Evolutionary conservation across 371 early-diverging fungal genomes (phyloP), one percentile per base, ranked within the genome.

Genomic region (Rozella allomycis): DNA sequence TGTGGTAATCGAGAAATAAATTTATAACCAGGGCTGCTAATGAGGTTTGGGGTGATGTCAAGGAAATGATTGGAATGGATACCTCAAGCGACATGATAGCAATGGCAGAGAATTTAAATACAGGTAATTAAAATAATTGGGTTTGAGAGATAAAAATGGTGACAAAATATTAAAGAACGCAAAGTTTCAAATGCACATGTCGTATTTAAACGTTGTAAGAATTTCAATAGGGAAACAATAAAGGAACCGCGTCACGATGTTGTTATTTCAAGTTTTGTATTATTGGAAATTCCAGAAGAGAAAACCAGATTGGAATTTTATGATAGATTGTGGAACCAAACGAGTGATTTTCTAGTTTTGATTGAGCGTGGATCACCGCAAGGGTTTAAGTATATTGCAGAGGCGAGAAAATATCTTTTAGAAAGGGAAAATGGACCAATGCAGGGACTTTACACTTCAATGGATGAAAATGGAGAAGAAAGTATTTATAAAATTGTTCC

Each of bases 291-390:
- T 14, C 56, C 74, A 1, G 59, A 67, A 0, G 61, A 66, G 21
- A 58, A 59, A 4, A 30, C 74, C 10, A 72, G 78, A 31, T 50
- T 55, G 30, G 52, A 66, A 4, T 64, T 74, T 0, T 43, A 85
- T 14, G 61, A 75, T 21, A 58, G 67, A 8, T 45, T 85, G 20
- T 85, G 86, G 86, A 45, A 58, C 8, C 61, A 64, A 22, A 78
- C 85, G 13, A 46, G 49, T 6, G 79, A 82, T 46, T 55, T 69
- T 4, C 47, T 87, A 47, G 78, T 82, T 49, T 40, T 87, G 33
- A 58, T 87, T 29, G 88, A 87, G 31, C 65, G 80, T 17, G 88
- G 86, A 11, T 79, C 79, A 1, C 81, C 84, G 0, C 54, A 53
- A 35, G 78, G 84, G 2, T 78, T 70, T 40, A 47, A 60, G 14